phyloP scores from a whole-genome alignment of 257 asterid genomes.

The Solanum ossicruentum region DNA sequence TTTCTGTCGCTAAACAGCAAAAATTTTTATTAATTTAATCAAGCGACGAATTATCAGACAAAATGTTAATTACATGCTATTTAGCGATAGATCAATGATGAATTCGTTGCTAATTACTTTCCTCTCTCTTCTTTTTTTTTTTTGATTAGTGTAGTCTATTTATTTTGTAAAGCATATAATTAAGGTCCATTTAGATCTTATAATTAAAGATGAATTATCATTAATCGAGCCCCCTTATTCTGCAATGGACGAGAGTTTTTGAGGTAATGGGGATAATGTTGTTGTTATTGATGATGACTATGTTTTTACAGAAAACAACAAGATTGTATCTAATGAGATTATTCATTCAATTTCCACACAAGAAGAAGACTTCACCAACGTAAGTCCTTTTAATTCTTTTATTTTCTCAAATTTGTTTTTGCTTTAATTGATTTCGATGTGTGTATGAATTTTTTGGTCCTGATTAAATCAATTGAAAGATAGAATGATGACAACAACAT shows the following conservation, averaged over 20 bases:
- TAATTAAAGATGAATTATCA: not conserved
- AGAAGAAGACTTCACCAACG: constrained; percentile 26
- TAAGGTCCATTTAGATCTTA: not conserved
- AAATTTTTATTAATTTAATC: not conserved
- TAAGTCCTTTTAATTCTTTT: constrained; percentile 7
- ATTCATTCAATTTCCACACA: constrained; percentile 2
- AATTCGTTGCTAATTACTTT: not conserved
- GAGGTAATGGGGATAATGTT: too few relatives aligned
- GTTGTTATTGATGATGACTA: too few relatives aligned
- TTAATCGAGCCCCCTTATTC: too few relatives aligned
- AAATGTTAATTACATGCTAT: not conserved
- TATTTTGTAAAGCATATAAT: not conserved
- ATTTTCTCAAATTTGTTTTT: not conserved
- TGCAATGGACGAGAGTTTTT: too few relatives aligned
- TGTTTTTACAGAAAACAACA: not conserved
- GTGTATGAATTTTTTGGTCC: not conserved
- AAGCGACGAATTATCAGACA: not conserved
- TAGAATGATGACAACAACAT: too few relatives aligned
- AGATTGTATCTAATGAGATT: not conserved
- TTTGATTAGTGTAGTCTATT: not conserved
- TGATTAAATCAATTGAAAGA: too few relatives aligned
- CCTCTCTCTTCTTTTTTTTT: not conserved
- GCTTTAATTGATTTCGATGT: not conserved
- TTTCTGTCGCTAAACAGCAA: not conserved
- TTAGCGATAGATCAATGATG: not conserved